Conservation (phyloP, 495 filamentous ascomycete genomes). For the Penicillium crystallinum region DNA sequence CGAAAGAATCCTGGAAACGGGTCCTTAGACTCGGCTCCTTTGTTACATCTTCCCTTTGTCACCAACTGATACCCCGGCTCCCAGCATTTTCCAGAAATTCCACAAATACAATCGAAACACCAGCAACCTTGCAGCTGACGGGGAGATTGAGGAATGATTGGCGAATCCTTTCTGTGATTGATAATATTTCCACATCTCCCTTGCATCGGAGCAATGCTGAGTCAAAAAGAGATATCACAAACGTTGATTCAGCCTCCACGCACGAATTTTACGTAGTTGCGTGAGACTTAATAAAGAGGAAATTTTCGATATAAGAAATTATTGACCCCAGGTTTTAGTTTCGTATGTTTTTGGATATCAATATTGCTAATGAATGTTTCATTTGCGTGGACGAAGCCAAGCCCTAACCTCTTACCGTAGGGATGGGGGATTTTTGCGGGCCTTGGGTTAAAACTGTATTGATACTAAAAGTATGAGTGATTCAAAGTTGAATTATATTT, state of each 20-base stretch:
- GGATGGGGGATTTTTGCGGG: not conserved
- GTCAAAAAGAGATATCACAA: constrained; percentile 10
- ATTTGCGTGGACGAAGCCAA: not conserved
- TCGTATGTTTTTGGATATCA: not conserved
- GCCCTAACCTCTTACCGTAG: not conserved
- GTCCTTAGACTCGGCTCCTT: not conserved
- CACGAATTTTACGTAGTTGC: not conserved
- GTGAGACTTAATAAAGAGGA: not conserved
- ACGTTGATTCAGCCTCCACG: not conserved
- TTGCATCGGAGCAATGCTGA: constrained; percentile 27
- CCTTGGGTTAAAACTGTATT: not conserved
- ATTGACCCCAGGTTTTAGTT: not conserved
- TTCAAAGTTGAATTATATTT: not conserved
- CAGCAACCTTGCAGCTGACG: constrained; percentile 6
- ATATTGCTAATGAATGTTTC: not conserved
- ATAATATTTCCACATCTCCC: constrained; percentile 11
- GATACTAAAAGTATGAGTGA: not conserved
- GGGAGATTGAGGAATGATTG: constrained; percentile 4
- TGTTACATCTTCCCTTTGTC: not conserved
- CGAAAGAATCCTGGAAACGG: not conserved
- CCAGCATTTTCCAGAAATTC: not conserved
- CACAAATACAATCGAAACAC: not conserved
- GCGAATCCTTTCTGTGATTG: constrained; percentile 1
- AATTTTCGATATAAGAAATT: not conserved
- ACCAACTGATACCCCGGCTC: not conserved